Percentiles rank a stretch among this genome's conserved stretches.
Conservation (phyloP, 768 basidiomycete species). For the Tylopilus intermedius region DNA sequence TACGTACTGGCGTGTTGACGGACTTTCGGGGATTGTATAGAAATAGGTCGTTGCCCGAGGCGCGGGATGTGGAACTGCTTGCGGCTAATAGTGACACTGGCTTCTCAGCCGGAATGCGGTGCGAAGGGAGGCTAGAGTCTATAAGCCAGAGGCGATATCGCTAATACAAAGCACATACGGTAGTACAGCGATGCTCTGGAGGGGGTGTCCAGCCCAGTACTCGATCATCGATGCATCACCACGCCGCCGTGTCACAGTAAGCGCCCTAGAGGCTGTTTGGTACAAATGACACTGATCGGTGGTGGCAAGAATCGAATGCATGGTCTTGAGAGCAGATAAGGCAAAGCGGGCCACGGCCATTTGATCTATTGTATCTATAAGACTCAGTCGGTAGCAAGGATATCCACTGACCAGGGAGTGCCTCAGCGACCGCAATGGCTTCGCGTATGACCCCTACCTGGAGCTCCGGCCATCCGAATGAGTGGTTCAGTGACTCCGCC, state of each 20-base stretch:
- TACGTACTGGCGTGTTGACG: slow-evolving; percentile 50
- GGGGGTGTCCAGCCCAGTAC: slow-evolving; percentile 83
- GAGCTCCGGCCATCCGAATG: slow-evolving; percentile 90
- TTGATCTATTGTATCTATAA: slow-evolving; percentile 53
- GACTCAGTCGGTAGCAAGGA: neutral
- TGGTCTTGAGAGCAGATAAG: slow-evolving; percentile 75
- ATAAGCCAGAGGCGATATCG: neutral
- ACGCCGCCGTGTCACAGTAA: slow-evolving; percentile 70
- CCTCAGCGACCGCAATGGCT: slow-evolving; percentile 85
- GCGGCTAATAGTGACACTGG: slow-evolving; percentile 50
- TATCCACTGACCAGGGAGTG: slow-evolving; percentile 68
- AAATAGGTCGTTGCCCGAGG: slow-evolving; percentile 71
- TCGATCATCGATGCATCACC: slow-evolving; percentile 67
- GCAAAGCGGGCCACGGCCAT: slow-evolving; percentile 81
- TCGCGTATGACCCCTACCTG: slow-evolving; percentile 93
- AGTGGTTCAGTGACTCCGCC: slow-evolving; percentile 37
- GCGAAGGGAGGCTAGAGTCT: slow-evolving; percentile 55
- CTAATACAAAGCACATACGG: slow-evolving; percentile 48
- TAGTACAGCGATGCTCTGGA: slow-evolving; percentile 72
- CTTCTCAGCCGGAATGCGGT: slow-evolving; percentile 71
- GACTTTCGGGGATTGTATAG: slow-evolving; percentile 84
- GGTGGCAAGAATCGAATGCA: slow-evolving; percentile 63
- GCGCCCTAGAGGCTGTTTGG: slow-evolving; percentile 63
- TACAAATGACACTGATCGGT: slow-evolving; percentile 80
- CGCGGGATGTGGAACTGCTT: slow-evolving; percentile 34